phyloP scores from a whole-genome alignment of 179 eudicot species.

The Carnegiea gigantea region DNA sequence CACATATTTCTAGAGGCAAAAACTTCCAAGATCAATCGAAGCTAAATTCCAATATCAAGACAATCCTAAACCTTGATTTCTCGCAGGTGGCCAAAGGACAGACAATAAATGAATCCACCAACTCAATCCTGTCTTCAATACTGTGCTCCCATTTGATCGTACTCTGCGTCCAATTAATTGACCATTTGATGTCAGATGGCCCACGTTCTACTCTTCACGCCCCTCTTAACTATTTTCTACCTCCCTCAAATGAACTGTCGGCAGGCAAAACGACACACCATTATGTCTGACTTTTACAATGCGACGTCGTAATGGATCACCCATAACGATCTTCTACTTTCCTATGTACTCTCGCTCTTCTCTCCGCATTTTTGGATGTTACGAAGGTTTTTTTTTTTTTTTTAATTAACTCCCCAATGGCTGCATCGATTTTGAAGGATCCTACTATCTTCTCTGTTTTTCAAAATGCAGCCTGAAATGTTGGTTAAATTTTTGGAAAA shows the following conservation, averaged over 20 bases:
- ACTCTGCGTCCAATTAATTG: background rate
- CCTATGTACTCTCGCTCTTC: background rate
- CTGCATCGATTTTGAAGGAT: constrained; percentile 22
- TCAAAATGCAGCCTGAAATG: background rate
- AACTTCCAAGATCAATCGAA: too few species aligned
- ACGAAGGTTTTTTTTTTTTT: background rate
- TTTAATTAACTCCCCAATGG: background rate
- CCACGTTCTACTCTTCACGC: background rate
- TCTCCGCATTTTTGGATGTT: constrained; percentile 1
- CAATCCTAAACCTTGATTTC: background rate
- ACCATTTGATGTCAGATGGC: background rate
- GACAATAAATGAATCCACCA: background rate
- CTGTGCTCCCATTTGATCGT: background rate
- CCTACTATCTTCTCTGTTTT: background rate
- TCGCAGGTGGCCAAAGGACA: background rate
- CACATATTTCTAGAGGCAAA: too few species aligned
- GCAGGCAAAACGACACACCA: background rate
- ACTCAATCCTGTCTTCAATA: background rate
- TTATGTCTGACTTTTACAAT: background rate
- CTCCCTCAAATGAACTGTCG: background rate
- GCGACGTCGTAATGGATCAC: constrained; percentile 6
- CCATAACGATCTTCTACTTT: background rate
- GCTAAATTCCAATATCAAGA: background rate
- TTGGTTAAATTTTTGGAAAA: background rate
- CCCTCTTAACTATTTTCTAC: background rate